phyloP scores from a whole-genome alignment of 768 basidiomycete species.

The Russula sp. region DNA sequence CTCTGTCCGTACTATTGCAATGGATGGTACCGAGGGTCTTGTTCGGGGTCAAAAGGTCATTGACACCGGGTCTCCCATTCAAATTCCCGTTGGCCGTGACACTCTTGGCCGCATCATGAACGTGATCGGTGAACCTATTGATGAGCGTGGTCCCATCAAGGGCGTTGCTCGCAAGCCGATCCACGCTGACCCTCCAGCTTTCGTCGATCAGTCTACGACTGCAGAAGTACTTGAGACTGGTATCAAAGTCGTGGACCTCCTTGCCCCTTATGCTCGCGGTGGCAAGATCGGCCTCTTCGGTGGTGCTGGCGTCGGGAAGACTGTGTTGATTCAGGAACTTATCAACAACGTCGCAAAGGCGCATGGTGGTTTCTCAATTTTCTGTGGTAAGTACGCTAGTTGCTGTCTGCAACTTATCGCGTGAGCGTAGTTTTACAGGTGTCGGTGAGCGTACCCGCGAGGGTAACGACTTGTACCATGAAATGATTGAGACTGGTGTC shows the following conservation, averaged over 20 bases:
- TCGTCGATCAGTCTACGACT: constrained; percentile 98
- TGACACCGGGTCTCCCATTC: constrained; percentile 95
- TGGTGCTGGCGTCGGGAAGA: constrained; percentile 99
- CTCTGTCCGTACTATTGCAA: constrained; percentile 98
- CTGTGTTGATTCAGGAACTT: constrained; percentile 98
- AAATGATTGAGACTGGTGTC: constrained; percentile 99
- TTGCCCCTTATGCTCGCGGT: constrained; percentile 99
- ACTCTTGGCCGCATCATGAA: constrained; percentile 99
- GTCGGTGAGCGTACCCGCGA: constrained; percentile 99
- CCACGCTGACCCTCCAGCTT: constrained; percentile 94
- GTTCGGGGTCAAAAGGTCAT: constrained; percentile 97
- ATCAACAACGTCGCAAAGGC: constrained; percentile 99
- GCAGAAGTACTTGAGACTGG: constrained; percentile 99
- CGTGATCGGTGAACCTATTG: constrained; percentile 99
- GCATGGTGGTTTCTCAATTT: constrained; percentile 99
- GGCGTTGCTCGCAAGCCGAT: constrained; percentile 90
- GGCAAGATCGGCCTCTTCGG: constrained; percentile 99
- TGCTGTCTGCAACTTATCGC: neutral
- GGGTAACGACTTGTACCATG: constrained; percentile 98
- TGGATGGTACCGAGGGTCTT: constrained; percentile 99
- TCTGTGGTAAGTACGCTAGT: constrained; percentile 58
- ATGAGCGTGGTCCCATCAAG: constrained; percentile 98
- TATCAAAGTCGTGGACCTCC: constrained; percentile 99
- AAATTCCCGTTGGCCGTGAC: constrained; percentile 90
- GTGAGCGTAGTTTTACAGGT: constrained; percentile 44